phyloP scores from a whole-genome alignment of 495 filamentous ascomycete genomes.

The Hypoxylon cercidicola region DNA sequence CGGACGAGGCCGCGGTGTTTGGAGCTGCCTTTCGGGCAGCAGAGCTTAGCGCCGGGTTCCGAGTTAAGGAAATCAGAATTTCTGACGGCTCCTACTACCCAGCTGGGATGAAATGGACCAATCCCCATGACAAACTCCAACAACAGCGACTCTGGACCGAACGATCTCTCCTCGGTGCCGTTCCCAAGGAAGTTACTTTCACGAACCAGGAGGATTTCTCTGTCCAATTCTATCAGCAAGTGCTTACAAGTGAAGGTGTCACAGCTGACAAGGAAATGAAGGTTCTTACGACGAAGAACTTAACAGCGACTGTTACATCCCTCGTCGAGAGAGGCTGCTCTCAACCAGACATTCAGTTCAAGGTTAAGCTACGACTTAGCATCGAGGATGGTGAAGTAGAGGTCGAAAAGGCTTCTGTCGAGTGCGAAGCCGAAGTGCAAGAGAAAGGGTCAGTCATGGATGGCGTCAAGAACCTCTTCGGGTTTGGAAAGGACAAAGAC shows the following conservation, averaged over 20 bases:
- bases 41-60: constrained; percentile 89
- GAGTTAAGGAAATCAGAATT: constrained; percentile 93
- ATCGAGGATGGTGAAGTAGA: constrained; percentile 84
- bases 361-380: constrained; percentile 77
- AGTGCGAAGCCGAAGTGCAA: constrained; percentile 77
- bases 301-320: constrained; percentile 81
- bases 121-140: constrained; percentile 68
- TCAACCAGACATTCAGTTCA: constrained; percentile 79
- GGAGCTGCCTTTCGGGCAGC: constrained; percentile 96
- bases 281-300: constrained; percentile 76
- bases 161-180: constrained; percentile 76
- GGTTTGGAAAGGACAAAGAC: constrained; percentile 85
- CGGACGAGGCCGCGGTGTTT: constrained; percentile 96
- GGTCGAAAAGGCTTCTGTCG: constrained; percentile 76
- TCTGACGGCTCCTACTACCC: constrained; percentile 78
- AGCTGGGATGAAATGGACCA: constrained; percentile 78
- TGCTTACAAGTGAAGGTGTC: constrained; percentile 53
- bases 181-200: constrained; percentile 85
- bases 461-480: constrained; percentile 93
- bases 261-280: constrained; percentile 60
- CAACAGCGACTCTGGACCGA: constrained; percentile 79
- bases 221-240: constrained; percentile 81
- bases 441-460: constrained; percentile 86
- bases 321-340: constrained; percentile 81
- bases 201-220: constrained; percentile 85